Evolutionary conservation across 2,329 filamentous ascomycete genomes (phyloP), one percentile per base, ranked within the genome.

Genomic region (Aspergillus viridinutans): DNA sequence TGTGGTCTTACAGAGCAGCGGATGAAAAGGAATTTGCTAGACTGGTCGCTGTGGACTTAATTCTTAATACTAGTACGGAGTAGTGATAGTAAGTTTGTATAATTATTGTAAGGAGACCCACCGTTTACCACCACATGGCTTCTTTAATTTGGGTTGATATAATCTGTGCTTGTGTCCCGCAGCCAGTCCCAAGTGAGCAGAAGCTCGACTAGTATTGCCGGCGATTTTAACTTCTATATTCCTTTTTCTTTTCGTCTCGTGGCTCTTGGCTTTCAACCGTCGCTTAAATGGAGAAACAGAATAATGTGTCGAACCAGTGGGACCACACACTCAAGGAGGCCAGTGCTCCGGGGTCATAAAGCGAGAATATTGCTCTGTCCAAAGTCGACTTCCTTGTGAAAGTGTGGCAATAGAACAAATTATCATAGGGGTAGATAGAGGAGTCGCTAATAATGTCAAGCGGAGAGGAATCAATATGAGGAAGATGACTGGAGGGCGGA

Each of bases 101-200:
- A 54, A 53, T 54, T 43, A 54, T 56, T 43, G 50, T 40, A 54
- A 38, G 25, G 40, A 35, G 58, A 57, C 62, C 62, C 62, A 64
- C 62, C 54, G 47, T 54, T 51, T 54, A 53, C 62, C 58, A 64
- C 62, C 62, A 64, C 58, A 64, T 64, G 62, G 62, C 56, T 55
- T 49, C 40, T 55, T 50, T n/a, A n/a, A n/a, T n/a, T n/a, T 54
- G 57, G 52, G 47, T 49, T 47, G 43, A 47, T 14, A 42, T 25
- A 28, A 26, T 35, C 35, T 23, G 52, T 57, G 32, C 32, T n/a
- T 14, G 14, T 38, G 32, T 38, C 32, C 14, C 14, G 32, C 32
- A 38, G 32, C 32, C 32, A 38, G 32, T 38, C 14, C 17, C 32
- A 17, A 38, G 32, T 38, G 32, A 38, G 32, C 14, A 21, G 21